Conservation (phyloP, 805 yeast species). For the Nakazawaea populi region DNA sequence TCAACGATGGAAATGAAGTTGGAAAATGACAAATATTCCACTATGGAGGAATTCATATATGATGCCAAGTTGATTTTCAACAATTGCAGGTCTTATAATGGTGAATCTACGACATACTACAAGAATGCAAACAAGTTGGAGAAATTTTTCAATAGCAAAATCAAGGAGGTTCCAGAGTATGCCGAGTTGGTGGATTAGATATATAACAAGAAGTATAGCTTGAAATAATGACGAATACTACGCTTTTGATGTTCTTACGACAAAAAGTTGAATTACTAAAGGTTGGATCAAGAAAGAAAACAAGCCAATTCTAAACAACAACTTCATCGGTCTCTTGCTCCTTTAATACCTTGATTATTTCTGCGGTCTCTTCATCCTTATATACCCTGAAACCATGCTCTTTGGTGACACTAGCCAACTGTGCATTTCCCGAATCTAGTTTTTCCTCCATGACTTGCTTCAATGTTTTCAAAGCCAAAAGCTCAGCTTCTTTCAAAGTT, state of each 20-base stretch:
- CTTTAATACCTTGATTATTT: slow-evolving; percentile 70
- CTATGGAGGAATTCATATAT: slow-evolving; percentile 85
- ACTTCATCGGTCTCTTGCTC: slow-evolving; percentile 54
- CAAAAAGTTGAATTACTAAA: too few species aligned
- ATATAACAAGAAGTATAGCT: too few species aligned
- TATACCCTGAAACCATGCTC: slow-evolving; percentile 84
- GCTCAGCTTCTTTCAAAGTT: slow-evolving; percentile 89
- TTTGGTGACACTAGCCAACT: slow-evolving; percentile 86
- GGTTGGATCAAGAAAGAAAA: background rate
- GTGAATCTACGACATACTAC: slow-evolving; percentile 90
- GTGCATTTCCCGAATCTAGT: slow-evolving; percentile 90
- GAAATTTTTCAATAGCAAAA: slow-evolving; percentile 74
- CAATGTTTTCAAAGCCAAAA: slow-evolving; percentile 78
- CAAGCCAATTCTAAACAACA: slow-evolving; percentile 7
- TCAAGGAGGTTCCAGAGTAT: slow-evolving; percentile 90
- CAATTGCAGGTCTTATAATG: slow-evolving; percentile 89
- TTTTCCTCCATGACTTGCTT: slow-evolving; percentile 99
- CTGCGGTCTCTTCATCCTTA: slow-evolving; percentile 75
- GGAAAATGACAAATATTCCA: slow-evolving; percentile 86
- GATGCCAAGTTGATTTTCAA: slow-evolving; percentile 83
- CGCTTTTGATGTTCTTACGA: too few species aligned
- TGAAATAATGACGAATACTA: too few species aligned
- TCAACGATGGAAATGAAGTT: slow-evolving; percentile 92
- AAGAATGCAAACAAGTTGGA: slow-evolving; percentile 93
- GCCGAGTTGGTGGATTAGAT: slow-evolving; percentile 65